A percentile compares a stretch with the other conserved stretches of the same genome.
Conservation (phyloP, 805 yeast species). For the Sugiyamaella smithiae region DNA sequence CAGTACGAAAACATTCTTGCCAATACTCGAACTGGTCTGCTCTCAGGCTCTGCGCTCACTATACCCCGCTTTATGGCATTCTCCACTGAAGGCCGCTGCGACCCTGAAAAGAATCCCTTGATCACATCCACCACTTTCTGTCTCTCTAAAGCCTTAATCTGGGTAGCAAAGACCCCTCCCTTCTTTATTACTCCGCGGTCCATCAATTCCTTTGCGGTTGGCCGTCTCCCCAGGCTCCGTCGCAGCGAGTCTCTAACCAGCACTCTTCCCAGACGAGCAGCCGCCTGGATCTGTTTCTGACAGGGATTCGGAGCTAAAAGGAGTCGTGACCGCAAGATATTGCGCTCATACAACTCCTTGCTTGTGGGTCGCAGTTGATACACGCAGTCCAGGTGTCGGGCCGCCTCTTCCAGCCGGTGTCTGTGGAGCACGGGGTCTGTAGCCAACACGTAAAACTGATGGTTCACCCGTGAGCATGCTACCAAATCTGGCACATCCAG, state of each 20-base stretch:
- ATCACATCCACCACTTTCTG: slow-evolving; percentile 26
- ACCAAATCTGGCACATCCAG: slow-evolving; percentile 31
- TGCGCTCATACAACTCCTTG: slow-evolving; percentile 25
- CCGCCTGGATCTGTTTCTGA: slow-evolving; percentile 19
- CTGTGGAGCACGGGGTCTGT: slow-evolving; percentile 24
- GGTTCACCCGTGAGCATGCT: slow-evolving; percentile 23
- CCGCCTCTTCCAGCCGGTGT: slow-evolving; percentile 21
- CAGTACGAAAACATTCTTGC: slow-evolving; percentile 22
- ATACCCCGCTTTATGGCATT: slow-evolving; percentile 21
- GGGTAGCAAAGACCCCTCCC: slow-evolving; percentile 22
- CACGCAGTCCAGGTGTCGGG: slow-evolving; percentile 21
- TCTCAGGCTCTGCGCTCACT: slow-evolving; percentile 8
- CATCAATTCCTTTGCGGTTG: slow-evolving; percentile 26
- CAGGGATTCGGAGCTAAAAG: slow-evolving; percentile 24
- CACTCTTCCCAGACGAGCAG: slow-evolving; percentile 19
- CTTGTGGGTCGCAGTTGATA: slow-evolving; percentile 24
- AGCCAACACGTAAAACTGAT: slow-evolving; percentile 23
- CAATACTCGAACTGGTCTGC: slow-evolving; percentile 20
- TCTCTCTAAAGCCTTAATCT: slow-evolving; percentile 23
- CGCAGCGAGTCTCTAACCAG: slow-evolving; percentile 24
- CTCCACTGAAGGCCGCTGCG: slow-evolving; percentile 21
- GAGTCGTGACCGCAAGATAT: slow-evolving; percentile 23
- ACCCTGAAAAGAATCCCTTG: slow-evolving; percentile 19
- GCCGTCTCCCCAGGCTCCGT: slow-evolving; percentile 26
- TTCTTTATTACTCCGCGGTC: slow-evolving; percentile 27